A percentile compares a stretch with the other conserved stretches of the same genome.
These are phyloP conservation scores for Wickerhamomyces chaumierensis DNA, from an alignment of 805 yeast genomes.

Conservation along the genomic window DNA sequence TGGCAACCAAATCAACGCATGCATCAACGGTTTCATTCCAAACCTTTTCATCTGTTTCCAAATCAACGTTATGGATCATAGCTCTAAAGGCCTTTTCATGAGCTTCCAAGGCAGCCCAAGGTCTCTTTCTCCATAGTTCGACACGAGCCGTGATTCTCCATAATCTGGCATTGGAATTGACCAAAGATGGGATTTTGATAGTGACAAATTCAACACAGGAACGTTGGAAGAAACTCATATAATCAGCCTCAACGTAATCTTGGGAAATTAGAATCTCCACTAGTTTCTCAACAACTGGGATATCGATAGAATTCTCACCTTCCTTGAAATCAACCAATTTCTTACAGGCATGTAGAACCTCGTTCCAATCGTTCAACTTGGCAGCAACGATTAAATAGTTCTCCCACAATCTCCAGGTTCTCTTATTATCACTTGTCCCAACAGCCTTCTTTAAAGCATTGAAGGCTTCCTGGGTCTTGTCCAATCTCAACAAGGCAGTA, in stretches of 20 bases:
- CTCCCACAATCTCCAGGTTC: constrained; percentile 86
- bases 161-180: constrained; percentile 46
- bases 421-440: constrained; percentile 51
- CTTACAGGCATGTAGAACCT: constrained; percentile 66
- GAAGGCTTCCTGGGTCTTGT: constrained; percentile 67
- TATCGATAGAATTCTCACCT: constrained; percentile 60
- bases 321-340: constrained; percentile 48
- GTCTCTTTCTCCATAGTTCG: constrained; percentile 75
- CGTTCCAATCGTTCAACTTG: constrained; percentile 79
- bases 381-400: constrained; percentile 77
- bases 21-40: constrained; percentile 79
- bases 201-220: constrained; percentile 66
- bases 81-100: constrained; percentile 83
- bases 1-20: constrained; percentile 69
- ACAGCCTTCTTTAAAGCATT: constrained; percentile 77
- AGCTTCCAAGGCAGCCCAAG: constrained; percentile 81
- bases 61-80: constrained; percentile 47
- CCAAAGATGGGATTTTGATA: constrained; percentile 52
- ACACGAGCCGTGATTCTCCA: constrained; percentile 84
- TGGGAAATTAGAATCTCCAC: constrained; percentile 49
- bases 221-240: constrained; percentile 49
- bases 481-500: constrained; percentile 56
- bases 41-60: constrained; percentile 43
- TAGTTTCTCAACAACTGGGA: constrained; percentile 64
- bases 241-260: constrained; percentile 26